Conservation (phyloP, 495 filamentous ascomycete genomes). For the Penicillium lividum region DNA sequence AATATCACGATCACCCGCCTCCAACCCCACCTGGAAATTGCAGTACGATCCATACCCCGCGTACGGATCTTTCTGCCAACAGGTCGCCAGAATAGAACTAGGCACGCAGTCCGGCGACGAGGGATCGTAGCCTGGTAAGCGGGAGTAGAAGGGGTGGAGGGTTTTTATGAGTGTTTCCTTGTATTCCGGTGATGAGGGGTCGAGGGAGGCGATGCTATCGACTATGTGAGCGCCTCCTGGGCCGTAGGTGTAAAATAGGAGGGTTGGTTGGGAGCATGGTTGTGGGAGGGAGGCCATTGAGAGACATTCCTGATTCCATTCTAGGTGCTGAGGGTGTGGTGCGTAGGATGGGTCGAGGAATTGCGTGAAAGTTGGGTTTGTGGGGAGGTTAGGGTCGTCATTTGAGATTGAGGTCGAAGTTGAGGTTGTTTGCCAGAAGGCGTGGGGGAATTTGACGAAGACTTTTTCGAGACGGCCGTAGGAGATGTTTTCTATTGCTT, state of each 20-base stretch:
- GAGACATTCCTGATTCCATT: conserved; percentile 79
- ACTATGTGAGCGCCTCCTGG: conserved; percentile 55
- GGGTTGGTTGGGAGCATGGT: conserved; percentile 70
- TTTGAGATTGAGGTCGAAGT: conserved; percentile 4
- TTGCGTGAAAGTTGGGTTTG: conserved; percentile 35
- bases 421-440: conserved; percentile 57
- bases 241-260: conserved; percentile 92
- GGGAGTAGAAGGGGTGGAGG: conserved; percentile 69
- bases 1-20: conserved; percentile 69
- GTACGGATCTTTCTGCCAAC: conserved; percentile 79
- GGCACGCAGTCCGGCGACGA: conserved; percentile 61
- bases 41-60: conserved; percentile 89
- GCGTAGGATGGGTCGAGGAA: conserved; percentile 60
- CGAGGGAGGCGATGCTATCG: conserved; percentile 32
- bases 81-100: conserved; percentile 62
- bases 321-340: conserved; percentile 66
- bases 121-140: conserved; percentile 63
- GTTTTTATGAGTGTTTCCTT: conserved; percentile 38
- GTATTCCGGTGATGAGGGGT: conserved; percentile 31
- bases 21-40: conserved; percentile 81
- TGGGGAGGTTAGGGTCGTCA: conserved; percentile 6
- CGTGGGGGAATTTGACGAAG: conserved; percentile 79
- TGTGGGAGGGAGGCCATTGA: conserved; percentile 70
- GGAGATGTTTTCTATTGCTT: conserved; percentile 75
- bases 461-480: conserved; percentile 93